Percentiles rank a stretch among this genome's conserved stretches.
phyloP scores from a whole-genome alignment of 352 stramenopile species.

The Phytophthora cactorum region DNA sequence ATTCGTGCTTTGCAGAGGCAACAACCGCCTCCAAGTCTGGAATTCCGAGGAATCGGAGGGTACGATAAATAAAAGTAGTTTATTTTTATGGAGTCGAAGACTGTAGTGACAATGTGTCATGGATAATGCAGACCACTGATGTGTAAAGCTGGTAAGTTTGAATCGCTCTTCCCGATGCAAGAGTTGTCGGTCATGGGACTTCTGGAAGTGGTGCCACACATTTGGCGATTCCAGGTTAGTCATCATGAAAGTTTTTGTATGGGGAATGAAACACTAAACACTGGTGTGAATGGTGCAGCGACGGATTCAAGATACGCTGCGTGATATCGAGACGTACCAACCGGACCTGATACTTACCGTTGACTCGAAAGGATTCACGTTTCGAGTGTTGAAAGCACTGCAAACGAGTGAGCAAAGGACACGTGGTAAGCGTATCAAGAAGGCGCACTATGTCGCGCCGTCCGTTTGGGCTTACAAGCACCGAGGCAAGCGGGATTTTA shows the following conservation, averaged over 20 bases:
- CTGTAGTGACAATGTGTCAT: background rate
- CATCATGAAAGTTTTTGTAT: background rate
- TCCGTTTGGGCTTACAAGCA: conserved; percentile 82
- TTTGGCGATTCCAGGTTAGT: conserved; percentile 58
- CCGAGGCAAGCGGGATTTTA: conserved; percentile 41
- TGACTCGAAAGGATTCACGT: conserved; percentile 82
- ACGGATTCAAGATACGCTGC: conserved; percentile 54
- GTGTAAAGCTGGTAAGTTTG: conserved; percentile 48
- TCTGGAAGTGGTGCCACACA: conserved; percentile 63
- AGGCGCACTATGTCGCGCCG: conserved; percentile 81
- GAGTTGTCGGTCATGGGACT: conserved; percentile 83
- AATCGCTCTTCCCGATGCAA: conserved; percentile 73
- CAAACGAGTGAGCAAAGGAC: conserved; percentile 15
- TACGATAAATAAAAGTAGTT: conserved; percentile 20
- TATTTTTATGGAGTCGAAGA: too few relatives aligned
- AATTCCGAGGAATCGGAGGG: conserved; percentile 69
- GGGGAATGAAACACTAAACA: background rate
- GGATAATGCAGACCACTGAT: conserved; percentile 51
- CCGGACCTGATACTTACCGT: conserved; percentile 79
- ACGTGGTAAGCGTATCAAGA: conserved; percentile 31
- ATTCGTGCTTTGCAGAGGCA: conserved; percentile 53
- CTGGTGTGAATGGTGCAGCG: conserved; percentile 31
- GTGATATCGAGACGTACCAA: conserved; percentile 53
- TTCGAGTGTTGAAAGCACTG: conserved; percentile 61
- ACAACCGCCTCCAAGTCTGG: conserved; percentile 24